Base-by-base conservation (phyloP, 495 filamentous ascomycete genomes). In the Antarctomyces pellizariae region DNA sequence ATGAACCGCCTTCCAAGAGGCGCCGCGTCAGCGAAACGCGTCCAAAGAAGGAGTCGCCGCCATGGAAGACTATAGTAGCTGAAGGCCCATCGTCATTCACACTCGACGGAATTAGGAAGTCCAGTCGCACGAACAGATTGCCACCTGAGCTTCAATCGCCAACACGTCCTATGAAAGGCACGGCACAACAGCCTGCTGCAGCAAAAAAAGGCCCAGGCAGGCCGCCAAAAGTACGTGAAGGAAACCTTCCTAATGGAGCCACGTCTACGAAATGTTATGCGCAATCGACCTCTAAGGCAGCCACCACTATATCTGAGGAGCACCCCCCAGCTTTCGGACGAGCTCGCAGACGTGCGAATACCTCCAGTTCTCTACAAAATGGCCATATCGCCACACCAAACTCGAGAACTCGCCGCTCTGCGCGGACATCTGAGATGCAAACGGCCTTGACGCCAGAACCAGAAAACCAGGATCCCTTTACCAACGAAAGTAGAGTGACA, bases 41-140 rank as follows among this genome's bases (percentile, higher is more conserved):
- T 39, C 46, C 15, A 53, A 66, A 66, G 36, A 44, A 44, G 13
- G 49, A 55, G 29, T 93, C 86, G 16, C 86, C 86, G 31, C 86
- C 86, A 13, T 97, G 86, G 86, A 95, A 86, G 54, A 84, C 69
- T 46, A 55, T 74, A 27, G 70, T 75, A 24, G 75, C 67, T 14
- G 77, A 90, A 22, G 89, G 84, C 0, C 86, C 86, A 3, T 78
- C 86, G 5, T 73, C 76, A 0, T 77, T 91, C 36, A 48, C 71
- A 13, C 68, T 71, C 35, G 71, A 78, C 51, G 86, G 86, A 23
- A 69, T 67, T 35, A 64, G 86, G 30, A 86, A 79, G 46, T 92
- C 83, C 5, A 76, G 76, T 18, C 60, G 83, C 35, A 75, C 75
- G 30, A 91, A 89, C 44, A 48, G 53, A 16, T 48, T 75, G 11